Conservation (phyloP, 805 yeast species). For the Maudiozyma bulderi region DNA sequence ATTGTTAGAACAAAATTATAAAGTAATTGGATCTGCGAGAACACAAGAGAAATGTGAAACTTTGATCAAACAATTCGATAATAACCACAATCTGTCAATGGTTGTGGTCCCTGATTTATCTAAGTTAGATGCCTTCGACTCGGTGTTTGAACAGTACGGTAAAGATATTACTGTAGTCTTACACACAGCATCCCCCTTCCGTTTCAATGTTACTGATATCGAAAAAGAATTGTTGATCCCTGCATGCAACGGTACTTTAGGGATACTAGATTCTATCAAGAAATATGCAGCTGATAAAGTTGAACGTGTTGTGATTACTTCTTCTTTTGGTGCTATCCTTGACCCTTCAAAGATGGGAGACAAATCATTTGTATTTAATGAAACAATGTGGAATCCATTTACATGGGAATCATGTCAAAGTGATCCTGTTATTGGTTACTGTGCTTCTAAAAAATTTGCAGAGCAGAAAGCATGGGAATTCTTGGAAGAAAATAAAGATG, state of each 20-base stretch:
- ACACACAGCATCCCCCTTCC: slow-evolving; percentile 55
- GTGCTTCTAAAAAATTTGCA: slow-evolving; percentile 43
- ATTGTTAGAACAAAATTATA: slow-evolving; percentile 30
- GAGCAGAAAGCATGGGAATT: slow-evolving; percentile 50
- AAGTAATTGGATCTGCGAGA: slow-evolving; percentile 46
- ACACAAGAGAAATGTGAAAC: slow-evolving; percentile 34
- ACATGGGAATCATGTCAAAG: slow-evolving; percentile 25
- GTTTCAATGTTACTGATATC: slow-evolving; percentile 33
- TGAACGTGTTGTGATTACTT: slow-evolving; percentile 44
- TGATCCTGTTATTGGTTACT: slow-evolving; percentile 23
- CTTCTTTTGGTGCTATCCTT: slow-evolving; percentile 41
- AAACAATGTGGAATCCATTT: slow-evolving; percentile 43
- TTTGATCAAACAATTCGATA: slow-evolving; percentile 24
- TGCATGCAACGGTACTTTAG: slow-evolving; percentile 45
- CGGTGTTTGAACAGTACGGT: slow-evolving; percentile 32
- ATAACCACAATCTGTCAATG: slow-evolving; percentile 17
- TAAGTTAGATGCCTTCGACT: slow-evolving; percentile 35
- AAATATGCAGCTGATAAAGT: slow-evolving; percentile 32
- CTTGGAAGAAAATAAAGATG: slow-evolving; percentile 28
- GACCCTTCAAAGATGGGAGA: slow-evolving; percentile 31
- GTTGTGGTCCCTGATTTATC: slow-evolving; percentile 32
- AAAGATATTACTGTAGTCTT: slow-evolving; percentile 44
- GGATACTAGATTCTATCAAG: slow-evolving; percentile 40
- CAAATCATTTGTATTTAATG: slow-evolving; percentile 30
- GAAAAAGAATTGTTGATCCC: slow-evolving; percentile 46